phyloP scores from a whole-genome alignment of 2,329 filamentous ascomycete genomes.

The Talaromyces sp. region DNA sequence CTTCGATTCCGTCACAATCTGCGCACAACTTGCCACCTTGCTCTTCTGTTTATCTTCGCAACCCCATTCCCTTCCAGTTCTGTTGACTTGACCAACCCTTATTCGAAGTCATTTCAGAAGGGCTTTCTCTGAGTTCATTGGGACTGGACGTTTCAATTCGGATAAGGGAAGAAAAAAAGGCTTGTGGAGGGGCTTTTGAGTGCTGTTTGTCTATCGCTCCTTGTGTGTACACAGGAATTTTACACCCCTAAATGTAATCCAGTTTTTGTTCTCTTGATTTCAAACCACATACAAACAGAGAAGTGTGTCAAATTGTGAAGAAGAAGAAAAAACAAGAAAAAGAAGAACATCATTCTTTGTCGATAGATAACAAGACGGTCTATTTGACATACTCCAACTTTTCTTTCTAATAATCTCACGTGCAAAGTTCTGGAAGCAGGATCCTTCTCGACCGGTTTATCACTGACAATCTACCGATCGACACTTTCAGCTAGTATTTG shows the following conservation, averaged over 20 bases:
- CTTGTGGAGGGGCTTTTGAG: background rate
- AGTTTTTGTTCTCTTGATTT: slow-evolving; percentile 7
- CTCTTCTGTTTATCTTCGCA: background rate
- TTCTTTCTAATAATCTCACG: slow-evolving; percentile 14
- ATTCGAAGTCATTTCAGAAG: background rate
- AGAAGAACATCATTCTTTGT: slow-evolving; percentile 12
- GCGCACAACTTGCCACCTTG: slow-evolving; percentile 1
- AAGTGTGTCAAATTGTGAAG: slow-evolving; percentile 11
- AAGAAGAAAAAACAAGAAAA: slow-evolving; percentile 7
- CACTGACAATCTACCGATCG: background rate
- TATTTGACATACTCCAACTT: slow-evolving; percentile 14
- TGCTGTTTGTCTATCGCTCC: slow-evolving; percentile 8
- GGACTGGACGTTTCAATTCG: slow-evolving; percentile 6
- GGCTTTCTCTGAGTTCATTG: slow-evolving; percentile 8
- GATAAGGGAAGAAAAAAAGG: slow-evolving; percentile 4
- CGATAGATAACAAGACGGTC: slow-evolving; percentile 16
- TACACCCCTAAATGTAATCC: slow-evolving; percentile 14
- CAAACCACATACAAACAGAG: slow-evolving; percentile 13
- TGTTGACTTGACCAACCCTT: background rate
- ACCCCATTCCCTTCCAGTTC: background rate
- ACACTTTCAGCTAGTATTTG: slow-evolving; percentile 15
- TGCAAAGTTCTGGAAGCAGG: slow-evolving; percentile 10
- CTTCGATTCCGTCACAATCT: background rate
- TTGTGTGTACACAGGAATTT: slow-evolving; percentile 13
- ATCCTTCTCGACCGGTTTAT: slow-evolving; percentile 3